phyloP scores from a whole-genome alignment of 73 alveolate genomes.

The Effrenium voratum region DNA sequence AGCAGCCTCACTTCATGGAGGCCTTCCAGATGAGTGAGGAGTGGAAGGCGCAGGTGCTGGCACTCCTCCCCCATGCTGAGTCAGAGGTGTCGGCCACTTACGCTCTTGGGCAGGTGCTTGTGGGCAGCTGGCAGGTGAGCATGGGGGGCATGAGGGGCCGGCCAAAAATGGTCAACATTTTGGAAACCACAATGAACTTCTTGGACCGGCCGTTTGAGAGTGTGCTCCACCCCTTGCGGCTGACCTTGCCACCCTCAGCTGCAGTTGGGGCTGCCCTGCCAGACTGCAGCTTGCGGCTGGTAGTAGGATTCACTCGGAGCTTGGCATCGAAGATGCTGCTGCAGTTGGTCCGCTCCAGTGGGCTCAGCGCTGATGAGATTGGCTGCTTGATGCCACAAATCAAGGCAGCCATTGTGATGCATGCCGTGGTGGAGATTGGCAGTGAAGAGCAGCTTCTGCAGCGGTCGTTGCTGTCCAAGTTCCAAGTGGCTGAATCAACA shows the following conservation, averaged over 20 bases:
- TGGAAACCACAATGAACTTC: constrained; percentile 33
- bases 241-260: neutral
- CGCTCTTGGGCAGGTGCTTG: no score
- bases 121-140: neutral
- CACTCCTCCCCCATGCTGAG: no score
- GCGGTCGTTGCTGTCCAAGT: constrained; percentile 2
- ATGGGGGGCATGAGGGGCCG: constrained; percentile 8
- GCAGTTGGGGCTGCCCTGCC: neutral
- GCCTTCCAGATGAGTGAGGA: no score
- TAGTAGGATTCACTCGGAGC: neutral
- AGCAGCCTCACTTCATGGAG: no score
- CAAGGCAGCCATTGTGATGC: neutral
- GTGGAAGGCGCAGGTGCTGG: no score
- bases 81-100: no score
- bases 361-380: neutral
- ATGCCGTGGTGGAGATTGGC: neutral
- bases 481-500: neutral
- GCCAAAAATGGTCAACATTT: constrained; percentile 21
- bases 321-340: neutral
- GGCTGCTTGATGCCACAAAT: neutral
- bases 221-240: neutral
- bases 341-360: neutral
- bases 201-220: neutral
- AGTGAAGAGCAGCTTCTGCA: neutral
- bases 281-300: neutral